Evolutionary conservation across 257 asterid species (phyloP).

Genomic region (Euphrasia confusa): DNA sequence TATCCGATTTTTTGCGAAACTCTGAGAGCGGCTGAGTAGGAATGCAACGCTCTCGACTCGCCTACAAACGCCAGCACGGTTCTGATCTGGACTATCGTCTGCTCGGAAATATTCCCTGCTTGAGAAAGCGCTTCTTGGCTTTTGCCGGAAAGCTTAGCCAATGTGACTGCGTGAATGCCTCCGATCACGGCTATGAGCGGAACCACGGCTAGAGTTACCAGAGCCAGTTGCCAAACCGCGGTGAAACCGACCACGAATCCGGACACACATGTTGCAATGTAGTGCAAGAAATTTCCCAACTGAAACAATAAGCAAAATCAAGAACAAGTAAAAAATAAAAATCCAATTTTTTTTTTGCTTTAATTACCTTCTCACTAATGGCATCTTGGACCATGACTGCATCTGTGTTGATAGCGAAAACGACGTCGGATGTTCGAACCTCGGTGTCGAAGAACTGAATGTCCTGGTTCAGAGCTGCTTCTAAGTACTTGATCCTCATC

Average conservation of each 20-base stretch:
- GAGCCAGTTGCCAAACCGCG: constrained; percentile 89
- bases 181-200: constrained; percentile 87
- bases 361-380: constrained; percentile 84
- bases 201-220: constrained; percentile 81
- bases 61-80: constrained; percentile 82
- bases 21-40: constrained; percentile 62
- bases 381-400: constrained; percentile 94
- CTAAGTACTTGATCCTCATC: constrained; percentile 80
- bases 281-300: constrained; percentile 96
- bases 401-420: constrained; percentile 82
- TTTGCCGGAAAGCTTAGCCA: constrained; percentile 60
- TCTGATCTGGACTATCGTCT: constrained; percentile 79
- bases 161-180: constrained; percentile 61
- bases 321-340: neutral
- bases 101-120: constrained; percentile 87
- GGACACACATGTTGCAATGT: constrained; percentile 87
- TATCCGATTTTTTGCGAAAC: constrained; percentile 68
- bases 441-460: constrained; percentile 80
- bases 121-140: constrained; percentile 82
- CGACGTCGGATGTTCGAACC: constrained; percentile 87
- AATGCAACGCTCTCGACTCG: constrained; percentile 77
- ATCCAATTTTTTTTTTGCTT: neutral
- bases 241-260: constrained; percentile 91
- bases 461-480: constrained; percentile 83
- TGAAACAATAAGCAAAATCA: constrained; percentile 21